Evolutionary conservation across 2,329 filamentous ascomycete genomes (phyloP), one percentile per base, ranked within the genome.

Genomic region (Cercospora sp.): DNA sequence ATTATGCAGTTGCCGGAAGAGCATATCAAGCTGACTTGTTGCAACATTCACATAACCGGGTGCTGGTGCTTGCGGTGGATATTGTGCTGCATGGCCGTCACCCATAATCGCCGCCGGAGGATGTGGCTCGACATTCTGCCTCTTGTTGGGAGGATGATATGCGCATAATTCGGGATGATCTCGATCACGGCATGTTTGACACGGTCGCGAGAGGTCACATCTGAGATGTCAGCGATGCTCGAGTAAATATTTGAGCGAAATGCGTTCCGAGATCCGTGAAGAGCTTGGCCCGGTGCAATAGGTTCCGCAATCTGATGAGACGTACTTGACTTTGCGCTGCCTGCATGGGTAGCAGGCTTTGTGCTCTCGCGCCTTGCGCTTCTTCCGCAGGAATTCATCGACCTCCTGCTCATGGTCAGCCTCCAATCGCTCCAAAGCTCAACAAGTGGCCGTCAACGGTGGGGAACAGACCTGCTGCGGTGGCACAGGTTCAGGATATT

Each of bases 261-360:
- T 5, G 45, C 37, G 37, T 40, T 40, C 16, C n/a, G 37, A 40
- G 37, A 40, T 40, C 5, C 13, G 6, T 16, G 37, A 40, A 6
- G 37, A 16, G 37, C 16, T 40, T 6, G 18, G 7, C 10, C n/a
- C 45, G 12, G 28, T 5, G 30, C 30, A 26, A 13, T 13, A 57
- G n/a, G 43, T 10, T n/a, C 6, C 43, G 26, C 16, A 45, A 24
- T 10, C 26, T 18, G 10, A 34, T 55, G 24, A 6, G 18, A 69
- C 76, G 43, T 68, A 77, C 75, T 76, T 77, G 45, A 80, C 79
- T 70, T 80, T 80, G 8, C 79, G 71, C 71, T 79, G 82, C 53
- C 83, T 78, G 74, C 83, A 85, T 64, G 83, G 82, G 74, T 85
- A 84, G 74, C 83, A 84, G 57, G 82, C 82, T 78, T 85, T 85